phyloP scores from a whole-genome alignment of 768 basidiomycete genomes.

The Tubosaeta brunneosetosa region DNA sequence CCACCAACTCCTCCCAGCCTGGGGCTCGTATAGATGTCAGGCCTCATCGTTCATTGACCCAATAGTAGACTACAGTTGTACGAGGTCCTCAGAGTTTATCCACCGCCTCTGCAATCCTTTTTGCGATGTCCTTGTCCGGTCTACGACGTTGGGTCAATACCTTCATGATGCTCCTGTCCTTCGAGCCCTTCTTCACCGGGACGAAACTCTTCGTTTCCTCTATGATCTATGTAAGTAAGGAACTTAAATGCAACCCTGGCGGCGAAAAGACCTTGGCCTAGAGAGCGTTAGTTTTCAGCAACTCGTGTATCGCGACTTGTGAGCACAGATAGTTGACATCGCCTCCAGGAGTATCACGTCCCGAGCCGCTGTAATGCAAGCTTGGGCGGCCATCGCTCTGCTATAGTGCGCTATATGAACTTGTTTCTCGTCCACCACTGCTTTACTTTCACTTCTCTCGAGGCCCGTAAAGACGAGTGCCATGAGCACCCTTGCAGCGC shows the following conservation, averaged over 20 bases:
- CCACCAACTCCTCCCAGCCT: no score
- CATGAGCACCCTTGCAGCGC: constrained; percentile 34
- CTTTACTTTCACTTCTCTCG: constrained; percentile 32
- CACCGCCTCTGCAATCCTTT: constrained; percentile 21
- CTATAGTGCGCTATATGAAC: constrained; percentile 17
- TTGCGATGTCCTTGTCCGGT: constrained; percentile 24
- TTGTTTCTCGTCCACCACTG: constrained; percentile 33
- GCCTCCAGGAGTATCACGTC: constrained; percentile 19
- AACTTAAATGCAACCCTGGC: constrained; percentile 6
- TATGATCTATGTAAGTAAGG: no score
- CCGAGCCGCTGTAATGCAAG: constrained; percentile 27
- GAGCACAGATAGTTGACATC: constrained; percentile 23
- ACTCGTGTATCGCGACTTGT: constrained; percentile 13
- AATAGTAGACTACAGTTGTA: no score
- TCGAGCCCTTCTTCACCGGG: constrained; percentile 10
- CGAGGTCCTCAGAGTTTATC: no score
- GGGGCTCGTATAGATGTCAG: no score
- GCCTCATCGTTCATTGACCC: no score
- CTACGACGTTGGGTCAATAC: constrained; percentile 24
- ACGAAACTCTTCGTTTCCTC: constrained; percentile 18
- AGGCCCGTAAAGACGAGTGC: constrained; percentile 39
- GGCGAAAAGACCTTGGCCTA: constrained; percentile 7
- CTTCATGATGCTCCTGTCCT: constrained; percentile 13
- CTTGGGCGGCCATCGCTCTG: constrained; percentile 29
- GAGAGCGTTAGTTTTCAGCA: constrained; percentile 16